Evolutionary conservation across 1,139 yeast species (phyloP).

Genomic region (Meyerozyma athensensis): DNA sequence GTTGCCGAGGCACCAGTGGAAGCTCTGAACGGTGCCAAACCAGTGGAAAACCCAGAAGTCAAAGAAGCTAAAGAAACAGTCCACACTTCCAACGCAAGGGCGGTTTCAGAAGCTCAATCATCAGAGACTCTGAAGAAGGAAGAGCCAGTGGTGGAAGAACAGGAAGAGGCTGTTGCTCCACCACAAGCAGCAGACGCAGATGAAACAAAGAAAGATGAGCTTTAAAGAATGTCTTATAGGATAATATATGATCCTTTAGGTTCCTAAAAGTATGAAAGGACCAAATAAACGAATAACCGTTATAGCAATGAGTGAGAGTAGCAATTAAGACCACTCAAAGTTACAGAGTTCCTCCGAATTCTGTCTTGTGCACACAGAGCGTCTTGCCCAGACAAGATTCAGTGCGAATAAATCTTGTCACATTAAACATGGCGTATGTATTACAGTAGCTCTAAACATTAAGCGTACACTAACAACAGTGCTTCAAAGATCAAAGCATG

Average conservation of each 20-base stretch:
- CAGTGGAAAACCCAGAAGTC: slow-evolving; percentile 14
- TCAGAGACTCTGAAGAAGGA: slow-evolving; percentile 3
- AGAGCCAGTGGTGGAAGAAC: not conserved
- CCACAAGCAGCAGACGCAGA: slow-evolving; percentile 6
- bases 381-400: no score
- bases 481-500: slow-evolving; percentile 60
- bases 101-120: not conserved
- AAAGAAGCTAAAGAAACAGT: slow-evolving; percentile 25
- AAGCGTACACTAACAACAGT: not conserved
- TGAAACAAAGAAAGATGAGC: not conserved
- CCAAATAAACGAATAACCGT: no score
- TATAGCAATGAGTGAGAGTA: no score
- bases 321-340: no score
- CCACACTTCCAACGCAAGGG: slow-evolving; percentile 2
- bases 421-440: no score
- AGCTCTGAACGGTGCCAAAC: slow-evolving; percentile 9
- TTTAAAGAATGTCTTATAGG: no score
- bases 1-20: not conserved
- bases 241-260: no score
- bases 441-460: not conserved
- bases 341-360: no score
- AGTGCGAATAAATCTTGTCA: no score
- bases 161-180: slow-evolving; percentile 4
- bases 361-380: no score
- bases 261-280: no score